Conservation (phyloP, 306 rosid species). For the Pterocarpus macrocarpus region DNA sequence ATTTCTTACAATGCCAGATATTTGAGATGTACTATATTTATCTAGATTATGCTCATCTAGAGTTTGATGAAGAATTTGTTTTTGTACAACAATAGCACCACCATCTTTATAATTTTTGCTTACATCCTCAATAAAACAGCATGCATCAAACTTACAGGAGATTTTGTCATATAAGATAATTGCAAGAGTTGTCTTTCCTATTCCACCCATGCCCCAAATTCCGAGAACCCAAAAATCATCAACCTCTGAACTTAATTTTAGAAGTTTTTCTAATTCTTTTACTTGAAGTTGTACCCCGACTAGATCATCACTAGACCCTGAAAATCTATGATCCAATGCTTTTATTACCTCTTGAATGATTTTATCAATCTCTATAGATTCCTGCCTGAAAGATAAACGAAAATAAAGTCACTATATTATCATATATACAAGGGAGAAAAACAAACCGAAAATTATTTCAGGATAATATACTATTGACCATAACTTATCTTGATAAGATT, state of each 20-base stretch:
- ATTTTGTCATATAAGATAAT: conserved; percentile 11
- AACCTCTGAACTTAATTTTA: not conserved
- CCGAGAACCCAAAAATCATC: conserved; percentile 10
- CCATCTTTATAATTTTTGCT: conserved; percentile 11
- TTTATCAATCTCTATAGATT: not conserved
- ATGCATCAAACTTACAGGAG: conserved; percentile 24
- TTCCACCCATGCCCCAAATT: conserved; percentile 38
- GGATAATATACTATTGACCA: too few relatives aligned
- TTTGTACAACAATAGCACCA: not conserved
- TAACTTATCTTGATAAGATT: too few relatives aligned
- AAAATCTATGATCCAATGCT: conserved; percentile 16
- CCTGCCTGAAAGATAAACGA: conserved; percentile 14
- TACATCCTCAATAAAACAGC: conserved; percentile 22
- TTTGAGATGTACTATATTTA: too few relatives aligned
- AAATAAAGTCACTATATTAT: not conserved
- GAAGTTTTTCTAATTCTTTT: conserved; percentile 1
- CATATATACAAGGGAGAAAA: too few relatives aligned
- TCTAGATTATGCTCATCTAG: too few relatives aligned
- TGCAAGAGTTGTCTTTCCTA: conserved; percentile 6
- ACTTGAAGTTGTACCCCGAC: conserved; percentile 38
- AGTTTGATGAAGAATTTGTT: too few relatives aligned
- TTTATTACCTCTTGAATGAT: conserved; percentile 8
- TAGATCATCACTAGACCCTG: conserved; percentile 8
- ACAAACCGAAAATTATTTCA: too few relatives aligned
- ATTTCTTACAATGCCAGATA: too few relatives aligned